A percentile compares a stretch with the other conserved stretches of the same genome.
phyloP scores from a whole-genome alignment of 306 rosid genomes.

The Castanea mollissima region DNA sequence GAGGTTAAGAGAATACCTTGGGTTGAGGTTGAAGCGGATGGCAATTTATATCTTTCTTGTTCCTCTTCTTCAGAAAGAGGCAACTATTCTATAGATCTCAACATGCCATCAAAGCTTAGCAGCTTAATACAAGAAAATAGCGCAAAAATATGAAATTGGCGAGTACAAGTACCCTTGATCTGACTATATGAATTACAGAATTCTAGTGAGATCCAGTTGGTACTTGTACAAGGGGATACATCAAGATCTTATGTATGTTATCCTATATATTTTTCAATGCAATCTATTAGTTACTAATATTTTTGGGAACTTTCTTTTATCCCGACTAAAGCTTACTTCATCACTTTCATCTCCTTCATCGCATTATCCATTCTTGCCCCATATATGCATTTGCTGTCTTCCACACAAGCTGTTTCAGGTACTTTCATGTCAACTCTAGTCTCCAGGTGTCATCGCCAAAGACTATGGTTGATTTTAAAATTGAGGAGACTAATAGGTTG shows the following conservation, averaged over 20 bases:
- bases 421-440: no score
- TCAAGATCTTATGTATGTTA: neutral
- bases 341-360: neutral
- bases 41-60: neutral
- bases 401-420: no score
- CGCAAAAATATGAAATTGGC: neutral
- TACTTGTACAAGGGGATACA: neutral
- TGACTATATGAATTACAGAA: conserved; percentile 3
- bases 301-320: neutral
- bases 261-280: neutral
- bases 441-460: no score
- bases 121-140: neutral
- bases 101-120: conserved; percentile 1
- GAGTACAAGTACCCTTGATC: conserved; percentile 12
- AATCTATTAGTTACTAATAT: neutral
- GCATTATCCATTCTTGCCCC: neutral
- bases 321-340: neutral
- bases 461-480: no score
- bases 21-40: neutral
- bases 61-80: neutral
- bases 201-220: conserved; percentile 13
- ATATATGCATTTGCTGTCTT: neutral
- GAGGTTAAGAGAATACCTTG: neutral
- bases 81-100: neutral
- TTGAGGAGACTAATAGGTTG: no score